phyloP scores from a whole-genome alignment of 176 grass and related monocot genomes.

The Alloteropsis semialata region DNA sequence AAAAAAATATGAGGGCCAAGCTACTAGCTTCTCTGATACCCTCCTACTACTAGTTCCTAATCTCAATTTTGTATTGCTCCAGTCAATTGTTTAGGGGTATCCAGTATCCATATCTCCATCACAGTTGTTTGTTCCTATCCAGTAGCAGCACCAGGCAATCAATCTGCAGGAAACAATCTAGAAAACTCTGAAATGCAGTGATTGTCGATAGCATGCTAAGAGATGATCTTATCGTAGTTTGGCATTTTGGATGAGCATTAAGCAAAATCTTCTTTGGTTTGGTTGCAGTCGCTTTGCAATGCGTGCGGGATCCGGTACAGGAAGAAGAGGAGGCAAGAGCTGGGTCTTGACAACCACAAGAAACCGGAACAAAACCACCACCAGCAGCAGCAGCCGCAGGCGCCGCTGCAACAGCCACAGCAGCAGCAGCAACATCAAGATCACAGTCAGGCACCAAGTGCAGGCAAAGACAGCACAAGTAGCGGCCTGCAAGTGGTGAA shows the following conservation, averaged over 20 bases:
- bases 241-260: background rate
- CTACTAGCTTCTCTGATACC: constrained; percentile 3
- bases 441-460: constrained; percentile 9
- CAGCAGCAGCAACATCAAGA: background rate
- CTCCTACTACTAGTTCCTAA: constrained; percentile 15
- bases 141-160: background rate
- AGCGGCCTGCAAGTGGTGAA: constrained; percentile 51
- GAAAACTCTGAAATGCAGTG: background rate
- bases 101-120: constrained; percentile 28
- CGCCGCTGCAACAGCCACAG: background rate
- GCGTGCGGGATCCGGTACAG: constrained; percentile 94
- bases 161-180: background rate
- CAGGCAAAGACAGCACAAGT: constrained; percentile 20
- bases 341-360: constrained; percentile 42
- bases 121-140: constrained; percentile 14
- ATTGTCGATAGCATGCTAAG: too few relatives aligned
- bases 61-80: constrained; percentile 17
- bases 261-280: background rate
- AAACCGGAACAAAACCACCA: background rate
- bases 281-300: constrained; percentile 82
- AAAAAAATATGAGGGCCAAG: background rate
- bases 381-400: background rate
- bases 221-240: background rate
- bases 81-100: constrained; percentile 18
- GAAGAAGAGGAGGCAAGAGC: constrained; percentile 74